Evolutionary conservation across 306 rosid species (phyloP).

Genomic region (Glycine tomentella): DNA sequence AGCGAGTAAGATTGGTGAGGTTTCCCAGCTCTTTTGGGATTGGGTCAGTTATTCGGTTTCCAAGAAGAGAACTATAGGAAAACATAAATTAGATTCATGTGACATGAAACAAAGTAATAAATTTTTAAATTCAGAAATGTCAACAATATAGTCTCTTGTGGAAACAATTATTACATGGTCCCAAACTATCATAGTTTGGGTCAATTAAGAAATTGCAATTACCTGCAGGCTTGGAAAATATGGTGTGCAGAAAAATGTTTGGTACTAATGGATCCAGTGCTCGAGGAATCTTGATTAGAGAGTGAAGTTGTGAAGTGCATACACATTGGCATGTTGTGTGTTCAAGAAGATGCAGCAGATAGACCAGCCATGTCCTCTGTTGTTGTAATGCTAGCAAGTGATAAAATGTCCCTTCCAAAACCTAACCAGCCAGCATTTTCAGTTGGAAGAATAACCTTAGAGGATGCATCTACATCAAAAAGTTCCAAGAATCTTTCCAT

Average conservation of each 20-base stretch:
- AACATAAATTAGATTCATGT: neutral
- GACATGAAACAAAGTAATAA: neutral
- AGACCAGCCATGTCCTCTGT: conserved; percentile 60
- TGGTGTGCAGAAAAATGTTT: conserved; percentile 56
- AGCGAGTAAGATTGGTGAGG: conserved; percentile 37
- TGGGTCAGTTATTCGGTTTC: conserved; percentile 64
- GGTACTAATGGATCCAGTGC: conserved; percentile 53
- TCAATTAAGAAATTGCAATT: neutral
- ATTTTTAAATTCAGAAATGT: neutral
- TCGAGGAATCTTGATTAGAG: conserved; percentile 9
- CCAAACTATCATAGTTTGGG: neutral
- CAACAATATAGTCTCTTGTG: neutral
- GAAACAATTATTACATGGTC: neutral
- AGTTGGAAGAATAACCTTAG: conserved; percentile 1
- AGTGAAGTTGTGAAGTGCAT: conserved; percentile 51
- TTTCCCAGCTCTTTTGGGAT: conserved; percentile 60
- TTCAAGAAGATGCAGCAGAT: conserved; percentile 58
- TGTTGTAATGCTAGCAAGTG: conserved; percentile 50
- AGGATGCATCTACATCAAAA: conserved; percentile 17
- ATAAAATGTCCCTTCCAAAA: conserved; percentile 46
- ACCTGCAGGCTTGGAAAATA: conserved; percentile 54
- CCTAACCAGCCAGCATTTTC: conserved; percentile 58
- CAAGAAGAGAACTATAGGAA: conserved; percentile 53
- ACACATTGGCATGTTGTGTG: conserved; percentile 59
- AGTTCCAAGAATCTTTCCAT: conserved; percentile 31